Conservation (phyloP, 805 yeast genomes). For the Wickerhamiella azymoides region DNA sequence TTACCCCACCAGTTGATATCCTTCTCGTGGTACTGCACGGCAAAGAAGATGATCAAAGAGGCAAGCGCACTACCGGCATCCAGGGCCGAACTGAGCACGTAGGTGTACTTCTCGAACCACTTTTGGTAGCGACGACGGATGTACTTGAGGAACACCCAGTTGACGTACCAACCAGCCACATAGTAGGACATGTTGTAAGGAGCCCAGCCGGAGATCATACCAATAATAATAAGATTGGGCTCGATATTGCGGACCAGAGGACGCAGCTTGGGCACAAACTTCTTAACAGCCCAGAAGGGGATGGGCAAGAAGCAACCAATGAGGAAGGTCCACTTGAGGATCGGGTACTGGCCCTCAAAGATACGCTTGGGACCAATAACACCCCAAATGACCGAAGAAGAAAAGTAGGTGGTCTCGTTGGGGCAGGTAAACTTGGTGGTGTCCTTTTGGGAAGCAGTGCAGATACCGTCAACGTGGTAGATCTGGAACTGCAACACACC, state of each 20-base stretch:
- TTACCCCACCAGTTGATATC: slow-evolving; percentile 54
- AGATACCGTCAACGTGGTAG: slow-evolving; percentile 30
- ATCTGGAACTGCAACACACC: slow-evolving; percentile 33
- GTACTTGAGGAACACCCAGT: slow-evolving; percentile 8
- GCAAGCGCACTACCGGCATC: slow-evolving; percentile 48
- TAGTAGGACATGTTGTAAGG: slow-evolving; percentile 17
- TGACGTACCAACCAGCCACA: slow-evolving; percentile 12
- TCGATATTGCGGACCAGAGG: slow-evolving; percentile 26
- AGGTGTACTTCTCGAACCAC: slow-evolving; percentile 41
- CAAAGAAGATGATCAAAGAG: slow-evolving; percentile 41
- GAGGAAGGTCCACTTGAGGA: slow-evolving; percentile 49
- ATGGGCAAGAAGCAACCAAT: slow-evolving; percentile 30
- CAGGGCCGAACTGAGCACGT: slow-evolving; percentile 42
- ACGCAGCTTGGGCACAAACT: slow-evolving; percentile 17
- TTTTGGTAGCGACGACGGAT: slow-evolving; percentile 34
- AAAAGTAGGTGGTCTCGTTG: slow-evolving; percentile 30
- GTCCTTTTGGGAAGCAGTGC: slow-evolving; percentile 30
- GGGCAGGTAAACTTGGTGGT: slow-evolving; percentile 29
- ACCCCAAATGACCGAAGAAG: slow-evolving; percentile 46
- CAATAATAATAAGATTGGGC: slow-evolving; percentile 30
- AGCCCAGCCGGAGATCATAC: slow-evolving; percentile 11
- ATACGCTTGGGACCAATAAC: slow-evolving; percentile 43
- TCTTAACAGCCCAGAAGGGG: slow-evolving; percentile 15
- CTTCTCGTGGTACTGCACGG: slow-evolving; percentile 31
- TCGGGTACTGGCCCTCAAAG: slow-evolving; percentile 41